A percentile compares a stretch with the other conserved stretches of the same genome.
phyloP scores from a whole-genome alignment of 305 asterid species.

The Fraxinus sp. region DNA sequence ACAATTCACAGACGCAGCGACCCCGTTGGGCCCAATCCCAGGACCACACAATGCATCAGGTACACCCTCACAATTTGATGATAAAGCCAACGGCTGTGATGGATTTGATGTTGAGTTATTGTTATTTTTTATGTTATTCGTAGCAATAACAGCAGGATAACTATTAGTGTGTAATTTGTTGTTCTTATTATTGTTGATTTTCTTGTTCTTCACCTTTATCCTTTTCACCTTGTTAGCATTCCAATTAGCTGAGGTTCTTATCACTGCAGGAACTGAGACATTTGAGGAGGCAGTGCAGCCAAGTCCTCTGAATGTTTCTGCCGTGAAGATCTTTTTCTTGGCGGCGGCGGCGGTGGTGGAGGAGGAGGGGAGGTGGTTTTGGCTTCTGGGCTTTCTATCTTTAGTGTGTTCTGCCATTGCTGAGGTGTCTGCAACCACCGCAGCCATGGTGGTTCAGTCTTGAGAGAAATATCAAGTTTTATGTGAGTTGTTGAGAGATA shows the following conservation, averaged over 20 bases:
- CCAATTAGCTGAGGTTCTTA: conserved; percentile 77
- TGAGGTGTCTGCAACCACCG: conserved; percentile 24
- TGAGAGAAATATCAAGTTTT: neutral
- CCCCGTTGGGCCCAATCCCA: conserved; percentile 63
- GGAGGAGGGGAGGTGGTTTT: conserved; percentile 30
- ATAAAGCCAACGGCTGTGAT: conserved; percentile 44
- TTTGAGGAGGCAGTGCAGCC: conserved; percentile 74
- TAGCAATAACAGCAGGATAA: conserved; percentile 24
- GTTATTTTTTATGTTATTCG: conserved; percentile 16
- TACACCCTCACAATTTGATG: conserved; percentile 66
- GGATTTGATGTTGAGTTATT: conserved; percentile 32
- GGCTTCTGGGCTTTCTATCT: conserved; percentile 36
- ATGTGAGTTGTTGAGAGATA: neutral
- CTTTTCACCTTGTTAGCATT: conserved; percentile 68
- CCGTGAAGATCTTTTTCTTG: conserved; percentile 65
- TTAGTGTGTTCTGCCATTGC: conserved; percentile 33
- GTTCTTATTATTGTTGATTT: conserved; percentile 23
- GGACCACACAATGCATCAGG: conserved; percentile 91
- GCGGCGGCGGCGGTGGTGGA: conserved; percentile 23
- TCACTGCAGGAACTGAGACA: conserved; percentile 70
- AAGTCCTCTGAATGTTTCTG: conserved; percentile 60
- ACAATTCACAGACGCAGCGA: conserved; percentile 79
- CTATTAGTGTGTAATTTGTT: neutral
- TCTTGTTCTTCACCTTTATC: conserved; percentile 53
- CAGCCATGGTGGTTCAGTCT: conserved; percentile 18